phyloP scores from a whole-genome alignment of 306 rosid species.

The Ammopiptanthus mongolicus region DNA sequence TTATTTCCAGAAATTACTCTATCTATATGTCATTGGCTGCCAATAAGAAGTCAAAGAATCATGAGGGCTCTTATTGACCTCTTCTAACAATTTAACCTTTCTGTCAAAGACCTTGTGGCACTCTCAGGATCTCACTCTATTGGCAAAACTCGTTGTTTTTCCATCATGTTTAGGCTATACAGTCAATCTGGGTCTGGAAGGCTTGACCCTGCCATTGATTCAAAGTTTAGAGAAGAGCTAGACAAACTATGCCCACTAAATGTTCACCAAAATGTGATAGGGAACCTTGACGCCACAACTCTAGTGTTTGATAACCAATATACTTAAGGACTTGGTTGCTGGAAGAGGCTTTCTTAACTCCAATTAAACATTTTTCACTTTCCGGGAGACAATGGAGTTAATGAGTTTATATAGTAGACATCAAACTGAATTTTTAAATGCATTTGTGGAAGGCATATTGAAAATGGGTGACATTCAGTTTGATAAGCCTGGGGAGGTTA shows the following conservation, averaged over 20 bases:
- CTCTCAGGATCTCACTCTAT: slow-evolving; percentile 89
- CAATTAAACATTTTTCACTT: slow-evolving; percentile 71
- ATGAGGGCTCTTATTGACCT: slow-evolving; percentile 62
- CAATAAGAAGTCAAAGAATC: no score
- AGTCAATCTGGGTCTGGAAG: slow-evolving; percentile 72
- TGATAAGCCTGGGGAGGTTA: slow-evolving; percentile 62
- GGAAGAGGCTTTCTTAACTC: slow-evolving; percentile 85
- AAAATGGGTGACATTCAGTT: slow-evolving; percentile 78
- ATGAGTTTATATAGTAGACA: slow-evolving; percentile 44
- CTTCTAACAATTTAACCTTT: slow-evolving; percentile 43
- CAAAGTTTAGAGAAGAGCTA: slow-evolving; percentile 42
- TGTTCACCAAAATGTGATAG: slow-evolving; percentile 72
- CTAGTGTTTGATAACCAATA: slow-evolving; percentile 69
- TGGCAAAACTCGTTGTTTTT: slow-evolving; percentile 80
- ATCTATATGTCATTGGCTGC: no score
- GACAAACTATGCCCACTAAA: slow-evolving; percentile 46
- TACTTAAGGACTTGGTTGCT: slow-evolving; percentile 73
- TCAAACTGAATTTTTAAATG: slow-evolving; percentile 44
- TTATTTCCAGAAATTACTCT: no score
- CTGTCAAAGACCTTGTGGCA: slow-evolving; percentile 59
- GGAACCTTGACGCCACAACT: slow-evolving; percentile 74
- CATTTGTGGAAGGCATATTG: slow-evolving; percentile 68
- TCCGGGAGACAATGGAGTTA: slow-evolving; percentile 32
- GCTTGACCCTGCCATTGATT: slow-evolving; percentile 71
- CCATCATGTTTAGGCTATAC: slow-evolving; percentile 85